A percentile compares a stretch with the other conserved stretches of the same genome.
Conservation (phyloP, 768 basidiomycete species). For the Tylopilus cervinicoccineus region DNA sequence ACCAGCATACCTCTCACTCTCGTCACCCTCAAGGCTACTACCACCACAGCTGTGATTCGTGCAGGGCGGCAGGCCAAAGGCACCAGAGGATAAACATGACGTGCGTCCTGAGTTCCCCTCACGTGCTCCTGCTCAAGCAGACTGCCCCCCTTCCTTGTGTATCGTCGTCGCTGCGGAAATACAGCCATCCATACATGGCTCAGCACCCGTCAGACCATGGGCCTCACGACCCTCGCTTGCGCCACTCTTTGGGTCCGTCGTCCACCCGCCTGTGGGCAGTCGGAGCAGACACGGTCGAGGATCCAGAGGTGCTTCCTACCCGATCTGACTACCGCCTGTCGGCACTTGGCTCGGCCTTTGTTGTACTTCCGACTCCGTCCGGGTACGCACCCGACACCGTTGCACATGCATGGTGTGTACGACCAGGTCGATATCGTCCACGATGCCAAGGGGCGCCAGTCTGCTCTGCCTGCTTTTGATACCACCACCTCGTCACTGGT, state of each 20-base stretch:
- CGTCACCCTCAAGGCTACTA: slow-evolving; percentile 22
- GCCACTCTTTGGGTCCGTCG: slow-evolving; percentile 27
- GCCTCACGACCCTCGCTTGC: slow-evolving; percentile 27
- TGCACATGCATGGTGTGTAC: slow-evolving; percentile 25
- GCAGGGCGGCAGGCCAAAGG: slow-evolving; percentile 25
- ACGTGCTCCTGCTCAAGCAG: slow-evolving; percentile 13
- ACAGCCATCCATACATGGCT: slow-evolving; percentile 27
- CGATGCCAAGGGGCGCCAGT: slow-evolving; percentile 9
- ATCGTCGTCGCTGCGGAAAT: neutral
- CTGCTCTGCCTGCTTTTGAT: neutral
- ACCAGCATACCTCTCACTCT: slow-evolving; percentile 17
- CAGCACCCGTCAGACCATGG: slow-evolving; percentile 28
- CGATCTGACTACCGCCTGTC: neutral
- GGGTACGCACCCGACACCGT: slow-evolving; percentile 26
- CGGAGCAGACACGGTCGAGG: slow-evolving; percentile 24
- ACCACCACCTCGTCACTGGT: slow-evolving; percentile 9
- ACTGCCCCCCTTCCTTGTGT: slow-evolving; percentile 5
- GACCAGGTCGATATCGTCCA: slow-evolving; percentile 24
- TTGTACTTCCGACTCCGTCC: slow-evolving; percentile 1
- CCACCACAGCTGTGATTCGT: slow-evolving; percentile 27
- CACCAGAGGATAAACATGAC: slow-evolving; percentile 31
- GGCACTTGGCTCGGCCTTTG: neutral
- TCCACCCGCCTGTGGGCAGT: slow-evolving; percentile 22
- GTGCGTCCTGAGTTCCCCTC: slow-evolving; percentile 21
- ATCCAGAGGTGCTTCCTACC: slow-evolving; percentile 23